Evolutionary conservation across 371 early-diverging fungal species (phyloP), one percentile per base, ranked within the genome.

Genomic region (Cokeromyces recurvatus): DNA sequence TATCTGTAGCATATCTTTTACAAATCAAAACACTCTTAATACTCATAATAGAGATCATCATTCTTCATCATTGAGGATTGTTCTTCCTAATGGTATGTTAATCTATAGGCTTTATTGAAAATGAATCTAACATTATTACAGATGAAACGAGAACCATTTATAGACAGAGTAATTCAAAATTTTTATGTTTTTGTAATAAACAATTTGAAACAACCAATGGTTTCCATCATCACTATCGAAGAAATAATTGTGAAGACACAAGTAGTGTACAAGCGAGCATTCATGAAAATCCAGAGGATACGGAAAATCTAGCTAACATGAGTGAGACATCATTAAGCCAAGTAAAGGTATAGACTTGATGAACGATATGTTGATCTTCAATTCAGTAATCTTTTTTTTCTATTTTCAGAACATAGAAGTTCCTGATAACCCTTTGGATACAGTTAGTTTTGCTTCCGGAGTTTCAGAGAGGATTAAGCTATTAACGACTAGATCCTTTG

Each of bases 131-230:
- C 1, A 40, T 5, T 21, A 7, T 27, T 27, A 3, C 15, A 24
- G 40, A 11, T 24, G 23, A 39, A 39, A 39, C 40, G 14, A 39
- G 23, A 24, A 39, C 40, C 40, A 23, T 39, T 24, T 39, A 21
- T 39, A 39, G 40, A 39, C 40, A 39, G n/a, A 39, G 40, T 24
- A 39, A 39, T 23, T 39, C 40, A 39, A 39, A 27, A 24, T 41
- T 41, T 23, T 22, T 14, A 15, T 41, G 41, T 23, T 41, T 41
- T 41, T 24, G 41, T 41, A 9, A 27, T 24, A 41, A 27, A 12
- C 23, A 25, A 22, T 41, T 41, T 41, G 41, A 41, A 41, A 41
- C 41, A 41, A 16, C 23, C 1, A 20, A 6, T 41, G 41, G 41
- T 16, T 7, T 41, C 23, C 4, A 41, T 14, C 14, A 5, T 24